phyloP scores from a whole-genome alignment of 2,329 filamentous ascomycete genomes.

The Thielaviopsis ethacetica region DNA sequence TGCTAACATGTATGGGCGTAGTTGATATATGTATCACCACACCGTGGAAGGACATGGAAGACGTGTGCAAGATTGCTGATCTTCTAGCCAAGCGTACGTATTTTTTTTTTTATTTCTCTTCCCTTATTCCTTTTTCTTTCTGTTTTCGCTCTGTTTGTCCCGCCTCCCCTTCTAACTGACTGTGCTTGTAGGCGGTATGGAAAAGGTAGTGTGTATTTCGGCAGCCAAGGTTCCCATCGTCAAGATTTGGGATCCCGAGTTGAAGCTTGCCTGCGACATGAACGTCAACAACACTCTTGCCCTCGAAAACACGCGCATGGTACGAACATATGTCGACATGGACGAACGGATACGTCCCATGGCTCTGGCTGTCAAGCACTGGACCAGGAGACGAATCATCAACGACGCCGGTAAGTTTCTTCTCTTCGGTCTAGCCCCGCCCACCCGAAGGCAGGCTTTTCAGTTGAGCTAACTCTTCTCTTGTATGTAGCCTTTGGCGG shows the following conservation, averaged over 20 bases:
- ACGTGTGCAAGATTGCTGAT: constrained; percentile 79
- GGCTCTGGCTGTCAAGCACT: constrained; percentile 95
- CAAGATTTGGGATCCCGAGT: constrained; percentile 93
- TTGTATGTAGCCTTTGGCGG: constrained; percentile 65
- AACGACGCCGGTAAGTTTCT: constrained; percentile 80
- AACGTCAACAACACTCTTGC: constrained; percentile 97
- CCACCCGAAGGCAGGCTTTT: not conserved
- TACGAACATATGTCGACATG: constrained; percentile 88
- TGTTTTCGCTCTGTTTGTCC: not conserved
- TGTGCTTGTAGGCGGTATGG: constrained; percentile 64
- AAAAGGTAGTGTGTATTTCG: constrained; percentile 86
- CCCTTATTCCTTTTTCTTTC: not conserved
- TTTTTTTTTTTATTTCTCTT: not conserved
- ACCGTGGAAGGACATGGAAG: constrained; percentile 69
- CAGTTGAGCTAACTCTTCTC: not conserved
- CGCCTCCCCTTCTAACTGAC: not conserved
- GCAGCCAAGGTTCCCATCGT: constrained; percentile 96
- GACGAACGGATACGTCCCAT: constrained; percentile 80
- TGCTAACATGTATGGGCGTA: constrained; percentile 21
- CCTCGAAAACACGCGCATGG: constrained; percentile 93
- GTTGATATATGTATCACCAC: constrained; percentile 98
- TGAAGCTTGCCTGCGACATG: constrained; percentile 84
- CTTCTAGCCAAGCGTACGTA: constrained; percentile 67
- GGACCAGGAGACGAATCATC: constrained; percentile 81
- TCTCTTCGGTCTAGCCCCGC: not conserved